phyloP scores from a whole-genome alignment of 495 filamentous ascomycete species.

The Extremus antarcticus region DNA sequence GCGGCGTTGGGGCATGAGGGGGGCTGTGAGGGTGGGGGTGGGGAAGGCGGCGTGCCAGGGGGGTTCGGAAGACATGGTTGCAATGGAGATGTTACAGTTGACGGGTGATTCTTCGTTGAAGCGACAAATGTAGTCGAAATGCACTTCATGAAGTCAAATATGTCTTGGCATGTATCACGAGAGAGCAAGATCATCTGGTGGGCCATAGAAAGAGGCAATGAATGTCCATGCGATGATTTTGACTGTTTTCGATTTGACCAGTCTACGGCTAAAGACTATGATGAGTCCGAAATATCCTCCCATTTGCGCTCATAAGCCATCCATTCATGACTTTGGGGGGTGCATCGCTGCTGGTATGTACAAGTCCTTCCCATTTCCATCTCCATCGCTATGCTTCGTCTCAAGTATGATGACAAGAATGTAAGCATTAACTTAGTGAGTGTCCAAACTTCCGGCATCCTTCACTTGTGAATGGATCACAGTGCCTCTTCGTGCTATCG shows the following conservation, averaged over 20 bases:
- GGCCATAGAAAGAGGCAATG: too few species aligned
- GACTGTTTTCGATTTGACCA: too few species aligned
- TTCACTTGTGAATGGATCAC: too few species aligned
- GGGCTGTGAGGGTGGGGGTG: constrained; percentile 9
- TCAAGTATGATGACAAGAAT: background rate
- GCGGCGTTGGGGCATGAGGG: constrained; percentile 11
- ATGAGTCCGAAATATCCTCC: background rate
- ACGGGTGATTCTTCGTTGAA: too few species aligned
- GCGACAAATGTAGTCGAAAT: too few species aligned
- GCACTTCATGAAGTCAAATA: too few species aligned
- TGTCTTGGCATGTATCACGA: too few species aligned
- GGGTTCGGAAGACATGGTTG: too few species aligned
- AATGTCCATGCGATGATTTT: too few species aligned
- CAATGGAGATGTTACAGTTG: too few species aligned
- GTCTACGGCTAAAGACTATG: too few species aligned
- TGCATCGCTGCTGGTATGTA: background rate
- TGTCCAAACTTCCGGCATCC: background rate
- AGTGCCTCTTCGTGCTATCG: background rate
- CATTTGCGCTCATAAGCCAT: background rate
- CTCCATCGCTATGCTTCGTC: background rate
- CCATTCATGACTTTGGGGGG: background rate
- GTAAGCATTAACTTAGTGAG: background rate
- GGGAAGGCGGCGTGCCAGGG: constrained; percentile 20
- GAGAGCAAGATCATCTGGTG: too few species aligned
- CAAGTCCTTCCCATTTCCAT: background rate